Evolutionary conservation across 2,329 filamentous ascomycete genomes (phyloP), one percentile per base, ranked within the genome.

Genomic region (Diaporthe aspalathi): DNA sequence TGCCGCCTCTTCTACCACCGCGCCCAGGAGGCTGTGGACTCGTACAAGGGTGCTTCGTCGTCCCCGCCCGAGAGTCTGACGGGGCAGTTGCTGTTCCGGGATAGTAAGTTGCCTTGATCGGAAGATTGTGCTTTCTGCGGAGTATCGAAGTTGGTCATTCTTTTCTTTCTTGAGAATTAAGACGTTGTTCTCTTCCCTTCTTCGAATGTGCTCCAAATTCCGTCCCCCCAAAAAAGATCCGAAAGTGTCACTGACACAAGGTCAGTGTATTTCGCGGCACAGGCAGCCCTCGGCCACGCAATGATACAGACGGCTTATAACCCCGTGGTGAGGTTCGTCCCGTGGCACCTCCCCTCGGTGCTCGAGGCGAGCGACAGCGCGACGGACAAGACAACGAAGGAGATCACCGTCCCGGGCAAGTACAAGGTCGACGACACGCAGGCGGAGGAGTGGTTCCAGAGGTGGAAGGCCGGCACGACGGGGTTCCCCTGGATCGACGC

Each of bases 401-500:
- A 62, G 16, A 12, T 43, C 14, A 40, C 67, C 14, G 35, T 67
- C 2, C 70, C 52, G 1, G 90, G 88, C 11, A 84, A 84, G 5
- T 92, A 94, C 78, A 84, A 89, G 67, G 81, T 93, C 72, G 91
- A 94, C 78, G 87, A 86, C 2, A 77, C 84, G 12, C 80, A 89
- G 71, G 91, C 91, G 0, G 90, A 93, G 68, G 77, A 80, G 11
- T 92, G 89, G 86, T 92, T 94, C 78, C 83, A 84, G 73, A 87
- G 92, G 65, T 95, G 92, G 92, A 88, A 88, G 76, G 78, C 85
- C 43, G 93, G 92, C 1, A 81, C 84, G 29, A 95, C 93, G 0
- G 93, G 93, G 0, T 94, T 94, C 73, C 93, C 93, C 0, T 94
- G 91, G 89, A 94, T 95, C 75, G 93, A 95, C 76, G 92, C 92